These are phyloP conservation scores for Malassezia psittaci DNA, from an alignment of 1,284 basidiomycete genomes.

Conservation along the genomic window DNA sequence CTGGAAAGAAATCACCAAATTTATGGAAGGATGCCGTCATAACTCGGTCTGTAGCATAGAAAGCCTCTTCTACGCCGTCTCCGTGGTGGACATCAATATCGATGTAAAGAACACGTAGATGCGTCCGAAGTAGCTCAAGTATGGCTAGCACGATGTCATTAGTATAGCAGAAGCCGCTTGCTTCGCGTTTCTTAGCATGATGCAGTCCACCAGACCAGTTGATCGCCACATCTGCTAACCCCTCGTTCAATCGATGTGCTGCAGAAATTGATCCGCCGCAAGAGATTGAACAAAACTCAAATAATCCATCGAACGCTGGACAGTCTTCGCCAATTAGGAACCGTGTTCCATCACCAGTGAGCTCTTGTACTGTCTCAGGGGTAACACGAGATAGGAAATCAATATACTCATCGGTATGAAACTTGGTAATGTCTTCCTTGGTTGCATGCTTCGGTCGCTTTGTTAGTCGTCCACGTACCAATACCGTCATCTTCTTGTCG, in stretches of 20 bases:
- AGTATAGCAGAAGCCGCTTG: constrained; percentile 92
- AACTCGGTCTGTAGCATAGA: constrained; percentile 92
- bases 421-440: constrained; percentile 72
- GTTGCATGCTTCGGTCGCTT: constrained; percentile 72
- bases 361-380: constrained; percentile 51
- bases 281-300: constrained; percentile 92
- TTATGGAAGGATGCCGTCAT: constrained; percentile 90
- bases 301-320: constrained; percentile 88
- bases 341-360: constrained; percentile 63
- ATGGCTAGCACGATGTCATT: constrained; percentile 58
- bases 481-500: constrained; percentile 77
- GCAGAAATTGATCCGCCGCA: constrained; percentile 76
- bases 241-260: constrained; percentile 68
- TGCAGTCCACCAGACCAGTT: constrained; percentile 98
- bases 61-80: constrained; percentile 96
- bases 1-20: constrained; percentile 94
- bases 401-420: constrained; percentile 97
- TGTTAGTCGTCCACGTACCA: constrained; percentile 54
- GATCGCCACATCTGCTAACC: constrained; percentile 79
- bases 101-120: constrained; percentile 84
- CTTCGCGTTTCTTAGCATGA: constrained; percentile 95
- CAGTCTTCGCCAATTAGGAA: constrained; percentile 70
- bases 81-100: constrained; percentile 98
- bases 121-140: constrained; percentile 51
- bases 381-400: constrained; percentile 78